phyloP scores from a whole-genome alignment of 1,284 basidiomycete genomes.

The Apiotrichum mycotoxinovorans region DNA sequence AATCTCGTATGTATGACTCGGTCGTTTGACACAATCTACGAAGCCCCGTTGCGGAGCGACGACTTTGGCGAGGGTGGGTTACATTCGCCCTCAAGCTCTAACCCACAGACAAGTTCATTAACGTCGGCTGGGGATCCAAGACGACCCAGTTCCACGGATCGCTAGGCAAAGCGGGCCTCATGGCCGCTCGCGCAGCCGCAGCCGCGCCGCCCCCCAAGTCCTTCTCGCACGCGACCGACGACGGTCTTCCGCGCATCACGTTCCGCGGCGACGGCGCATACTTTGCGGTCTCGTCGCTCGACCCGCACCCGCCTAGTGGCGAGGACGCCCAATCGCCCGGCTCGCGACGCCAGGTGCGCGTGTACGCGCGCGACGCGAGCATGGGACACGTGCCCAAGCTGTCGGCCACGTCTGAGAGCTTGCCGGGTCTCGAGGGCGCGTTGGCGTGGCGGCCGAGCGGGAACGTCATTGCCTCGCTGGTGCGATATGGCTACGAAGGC shows the following conservation, averaged over 20 bases:
- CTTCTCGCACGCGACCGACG: constrained; percentile 61
- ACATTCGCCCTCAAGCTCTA: constrained; percentile 8
- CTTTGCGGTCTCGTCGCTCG: constrained; percentile 77
- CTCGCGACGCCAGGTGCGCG: constrained; percentile 62
- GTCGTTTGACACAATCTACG: constrained; percentile 81
- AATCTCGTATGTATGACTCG: constrained; percentile 86
- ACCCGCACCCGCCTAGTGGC: constrained; percentile 33
- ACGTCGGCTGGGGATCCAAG: constrained; percentile 97
- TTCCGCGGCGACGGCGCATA: constrained; percentile 92
- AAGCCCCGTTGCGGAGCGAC: constrained; percentile 64
- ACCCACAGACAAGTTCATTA: constrained; percentile 75
- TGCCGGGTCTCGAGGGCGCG: constrained; percentile 74
- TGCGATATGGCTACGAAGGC: constrained; percentile 73
- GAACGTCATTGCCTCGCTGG: constrained; percentile 75
- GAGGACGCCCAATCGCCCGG: constrained; percentile 5
- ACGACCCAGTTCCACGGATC: constrained; percentile 97
- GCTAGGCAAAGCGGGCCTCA: constrained; percentile 79
- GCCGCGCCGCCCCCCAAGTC: constrained; percentile 54
- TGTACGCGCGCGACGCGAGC: constrained; percentile 64
- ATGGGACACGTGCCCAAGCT: constrained; percentile 59
- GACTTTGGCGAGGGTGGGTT: constrained; percentile 78
- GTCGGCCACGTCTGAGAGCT: constrained; percentile 78
- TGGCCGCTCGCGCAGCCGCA: constrained; percentile 33
- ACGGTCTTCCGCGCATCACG: constrained; percentile 67
- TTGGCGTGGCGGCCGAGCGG: constrained; percentile 88